Base-by-base conservation (phyloP, 768 basidiomycete genomes). In the Tylopilus intermedius region DNA sequence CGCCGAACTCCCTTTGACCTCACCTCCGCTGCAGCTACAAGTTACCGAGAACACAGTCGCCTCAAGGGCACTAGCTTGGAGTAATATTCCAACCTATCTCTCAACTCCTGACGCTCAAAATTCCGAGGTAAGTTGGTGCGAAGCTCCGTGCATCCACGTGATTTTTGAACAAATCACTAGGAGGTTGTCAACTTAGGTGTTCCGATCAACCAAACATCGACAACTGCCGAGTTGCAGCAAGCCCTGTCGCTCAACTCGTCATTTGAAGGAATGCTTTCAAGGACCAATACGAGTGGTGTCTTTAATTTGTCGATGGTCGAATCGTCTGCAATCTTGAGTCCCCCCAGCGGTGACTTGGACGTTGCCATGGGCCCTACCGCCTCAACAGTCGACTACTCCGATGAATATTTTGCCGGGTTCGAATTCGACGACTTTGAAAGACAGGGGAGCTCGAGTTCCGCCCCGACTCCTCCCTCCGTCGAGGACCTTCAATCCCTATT, bases 341-440 rank as follows among this genome's bases (percentile, higher is more conserved):
- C 69, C 26, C 75, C 78, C 2, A 57, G 56, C 11, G 73, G 71
- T 4, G 67, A 73, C 39, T 58, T 78, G 33, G 71, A 76, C 45
- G 58, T 77, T 4, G 30, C 44, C 7, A 26, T 73, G 66, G 50
- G 59, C 21, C 40, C 50, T 39, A 45, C 26, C 15, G 26, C 35
- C 3, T 24, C 51, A 15, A 35, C 44, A 0, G 30, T 53, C 3
- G 59, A 56, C 24, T 61, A 59, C 44, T 48, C 51, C 10, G 45
- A 55, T 0, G 35, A 58, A 9, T 39, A 65, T 26, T 71, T 66
- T 21, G 48, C 65, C 32, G 45, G 64, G 41, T 57, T 62, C 39
- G 61, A 66, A 38, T 54, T 69, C 38, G 27, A 26, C 47, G 33
- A 55, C 44, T 37, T 61, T 41, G 26, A 57, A 3, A 61, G 27